These are phyloP conservation scores for Babesia ovata DNA, from an alignment of 169 alveolate genomes.

Conservation along the genomic window DNA sequence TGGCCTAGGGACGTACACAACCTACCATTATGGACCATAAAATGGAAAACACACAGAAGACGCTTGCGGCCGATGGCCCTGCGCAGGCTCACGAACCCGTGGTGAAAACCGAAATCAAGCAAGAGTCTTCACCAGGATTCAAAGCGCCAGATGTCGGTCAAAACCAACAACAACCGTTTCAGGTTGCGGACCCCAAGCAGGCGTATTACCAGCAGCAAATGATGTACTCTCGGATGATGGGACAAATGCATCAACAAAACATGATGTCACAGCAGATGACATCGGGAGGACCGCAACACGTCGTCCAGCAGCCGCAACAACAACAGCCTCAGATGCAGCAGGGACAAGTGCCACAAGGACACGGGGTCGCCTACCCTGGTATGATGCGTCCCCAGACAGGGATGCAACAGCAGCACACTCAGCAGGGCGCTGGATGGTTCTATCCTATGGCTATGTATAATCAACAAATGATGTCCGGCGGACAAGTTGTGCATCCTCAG, in stretches of 20 bases:
- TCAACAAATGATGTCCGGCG: conserved; percentile 42
- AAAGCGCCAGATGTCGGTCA: conserved; percentile 7
- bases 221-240: conserved; percentile 37
- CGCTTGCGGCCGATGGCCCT: conserved; percentile 1
- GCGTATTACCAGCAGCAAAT: conserved; percentile 36
- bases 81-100: conserved; percentile 17
- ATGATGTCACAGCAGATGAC: conserved; percentile 27
- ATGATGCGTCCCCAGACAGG: conserved; percentile 26
- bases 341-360: conserved; percentile 29
- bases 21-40: conserved; percentile 7
- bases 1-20: background rate
- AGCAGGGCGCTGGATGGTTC: conserved; percentile 42
- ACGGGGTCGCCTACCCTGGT: conserved; percentile 13
- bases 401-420: conserved; percentile 52
- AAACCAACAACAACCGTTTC: conserved; percentile 11
- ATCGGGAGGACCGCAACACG: conserved; percentile 4
- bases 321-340: conserved; percentile 22
- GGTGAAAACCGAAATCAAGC: conserved; percentile 11
- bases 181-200: conserved; percentile 25
- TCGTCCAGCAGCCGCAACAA: conserved; percentile 22
- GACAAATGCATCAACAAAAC: conserved; percentile 39
- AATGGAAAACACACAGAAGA: background rate
- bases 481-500: conserved; percentile 56
- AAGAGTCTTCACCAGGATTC: conserved; percentile 3
- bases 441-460: conserved; percentile 37